These are phyloP conservation scores for Babesia gibsoni DNA, from an alignment of 169 alveolate genomes.

Conservation along the genomic window DNA sequence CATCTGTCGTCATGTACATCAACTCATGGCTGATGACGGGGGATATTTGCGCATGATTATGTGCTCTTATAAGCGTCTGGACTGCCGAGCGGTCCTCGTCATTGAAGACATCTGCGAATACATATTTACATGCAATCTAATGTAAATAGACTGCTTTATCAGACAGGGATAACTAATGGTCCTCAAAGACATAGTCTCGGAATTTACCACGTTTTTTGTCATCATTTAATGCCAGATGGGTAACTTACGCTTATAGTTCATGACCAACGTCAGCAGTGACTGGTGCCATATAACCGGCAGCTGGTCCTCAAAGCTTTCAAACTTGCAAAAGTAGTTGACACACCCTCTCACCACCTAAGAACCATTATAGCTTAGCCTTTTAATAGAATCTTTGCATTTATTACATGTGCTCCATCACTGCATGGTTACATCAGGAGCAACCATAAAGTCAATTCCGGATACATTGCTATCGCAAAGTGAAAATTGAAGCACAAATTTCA, in stretches of 20 bases:
- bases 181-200: constrained; percentile 44
- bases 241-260: constrained; percentile 80
- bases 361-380: neutral
- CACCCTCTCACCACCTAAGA: constrained; percentile 68
- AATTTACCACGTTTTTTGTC: constrained; percentile 19
- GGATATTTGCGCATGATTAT: constrained; percentile 47
- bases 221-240: neutral
- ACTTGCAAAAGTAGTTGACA: constrained; percentile 66
- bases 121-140: neutral
- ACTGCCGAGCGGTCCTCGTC: constrained; percentile 29
- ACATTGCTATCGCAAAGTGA: constrained; percentile 60
- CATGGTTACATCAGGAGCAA: constrained; percentile 21
- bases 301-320: constrained; percentile 68
- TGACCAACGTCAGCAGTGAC: constrained; percentile 84
- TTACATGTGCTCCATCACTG: constrained; percentile 8
- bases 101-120: constrained; percentile 32
- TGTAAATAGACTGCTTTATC: constrained; percentile 1
- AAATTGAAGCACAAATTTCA: constrained; percentile 46
- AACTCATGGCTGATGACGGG: constrained; percentile 35
- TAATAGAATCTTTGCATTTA: neutral
- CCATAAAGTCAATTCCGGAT: constrained; percentile 4
- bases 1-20: constrained; percentile 33
- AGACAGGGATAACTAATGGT: constrained; percentile 70
- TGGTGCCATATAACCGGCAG: constrained; percentile 95
- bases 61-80: constrained; percentile 26